These are phyloP conservation scores for Globisporangium canariense DNA, from an alignment of 352 stramenopile genomes.

Conservation along the genomic window DNA sequence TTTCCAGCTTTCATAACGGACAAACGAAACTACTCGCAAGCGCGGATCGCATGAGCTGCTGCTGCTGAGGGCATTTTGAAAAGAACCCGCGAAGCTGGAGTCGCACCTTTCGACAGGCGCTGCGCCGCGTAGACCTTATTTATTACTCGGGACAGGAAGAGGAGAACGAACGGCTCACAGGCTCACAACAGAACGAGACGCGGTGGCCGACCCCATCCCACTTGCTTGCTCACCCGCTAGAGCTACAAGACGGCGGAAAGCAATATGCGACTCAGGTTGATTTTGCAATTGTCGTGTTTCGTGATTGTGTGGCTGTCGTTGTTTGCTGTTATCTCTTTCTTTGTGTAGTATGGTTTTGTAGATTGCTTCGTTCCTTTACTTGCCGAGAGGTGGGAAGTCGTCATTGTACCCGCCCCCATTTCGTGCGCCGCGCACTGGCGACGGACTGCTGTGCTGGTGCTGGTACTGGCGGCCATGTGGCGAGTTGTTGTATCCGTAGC, in stretches of 20 bases:
- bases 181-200: not conserved
- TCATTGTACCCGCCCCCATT: conserved; percentile 49
- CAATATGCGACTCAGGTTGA: not conserved
- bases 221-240: not conserved
- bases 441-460: conserved; percentile 12
- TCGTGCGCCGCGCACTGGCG: conserved; percentile 13
- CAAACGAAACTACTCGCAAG: not conserved
- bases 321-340: not conserved
- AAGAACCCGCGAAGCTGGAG: no score
- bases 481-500: conserved; percentile 11
- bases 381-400: conserved; percentile 68
- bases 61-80: not conserved
- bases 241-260: not conserved
- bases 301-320: not conserved
- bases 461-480: conserved; percentile 10
- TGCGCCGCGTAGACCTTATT: conserved; percentile 3
- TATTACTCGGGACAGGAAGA: conserved; percentile 2
- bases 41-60: not conserved
- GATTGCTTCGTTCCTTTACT: conserved; percentile 25
- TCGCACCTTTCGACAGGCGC: no score
- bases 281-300: not conserved
- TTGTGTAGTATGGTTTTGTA: conserved; percentile 7
- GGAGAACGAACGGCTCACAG: not conserved
- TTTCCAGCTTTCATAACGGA: conserved; percentile 9
- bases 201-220: not conserved